Conservation (phyloP, 2,329 filamentous ascomycete species). For the Talaromyces sp. region DNA sequence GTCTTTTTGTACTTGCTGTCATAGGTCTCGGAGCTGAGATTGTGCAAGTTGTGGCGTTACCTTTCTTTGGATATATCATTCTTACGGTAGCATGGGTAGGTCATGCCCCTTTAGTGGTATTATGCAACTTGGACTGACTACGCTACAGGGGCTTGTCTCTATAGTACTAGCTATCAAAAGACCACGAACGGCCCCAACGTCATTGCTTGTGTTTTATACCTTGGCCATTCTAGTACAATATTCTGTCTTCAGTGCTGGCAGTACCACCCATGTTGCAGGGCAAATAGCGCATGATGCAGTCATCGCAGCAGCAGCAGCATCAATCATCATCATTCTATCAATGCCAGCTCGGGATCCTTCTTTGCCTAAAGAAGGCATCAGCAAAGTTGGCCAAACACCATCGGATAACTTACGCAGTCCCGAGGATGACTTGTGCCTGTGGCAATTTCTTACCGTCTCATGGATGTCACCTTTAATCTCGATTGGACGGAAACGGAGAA, state of each 20-base stretch:
- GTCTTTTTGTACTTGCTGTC: conserved; percentile 36
- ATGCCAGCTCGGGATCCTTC: conserved; percentile 66
- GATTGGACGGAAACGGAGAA: conserved; percentile 57
- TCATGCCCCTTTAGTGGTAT: conserved; percentile 12
- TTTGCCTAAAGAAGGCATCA: conserved; percentile 54
- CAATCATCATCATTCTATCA: conserved; percentile 52
- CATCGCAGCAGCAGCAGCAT: conserved; percentile 41
- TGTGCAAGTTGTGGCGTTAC: conserved; percentile 20
- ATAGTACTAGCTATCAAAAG: conserved; percentile 35
- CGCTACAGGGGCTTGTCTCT: conserved; percentile 30
- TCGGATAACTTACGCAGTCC: conserved; percentile 61
- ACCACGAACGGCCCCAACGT: conserved; percentile 39
- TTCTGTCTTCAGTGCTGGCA: conserved; percentile 27
- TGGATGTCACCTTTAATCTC: conserved; percentile 75
- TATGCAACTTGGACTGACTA: conserved; percentile 12
- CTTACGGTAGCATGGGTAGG: conserved; percentile 36
- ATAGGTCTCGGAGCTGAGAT: conserved; percentile 33
- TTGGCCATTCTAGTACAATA: conserved; percentile 31
- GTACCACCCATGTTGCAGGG: conserved; percentile 11
- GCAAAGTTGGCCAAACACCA: conserved; percentile 52
- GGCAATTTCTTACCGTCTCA: conserved; percentile 78
- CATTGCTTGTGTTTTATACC: conserved; percentile 34
- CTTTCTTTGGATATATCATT: conserved; percentile 17
- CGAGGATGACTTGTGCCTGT: conserved; percentile 72
- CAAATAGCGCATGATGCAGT: conserved; percentile 23